Conservation (phyloP, 23 red algal species). For the Cyanidium caldarium region DNA sequence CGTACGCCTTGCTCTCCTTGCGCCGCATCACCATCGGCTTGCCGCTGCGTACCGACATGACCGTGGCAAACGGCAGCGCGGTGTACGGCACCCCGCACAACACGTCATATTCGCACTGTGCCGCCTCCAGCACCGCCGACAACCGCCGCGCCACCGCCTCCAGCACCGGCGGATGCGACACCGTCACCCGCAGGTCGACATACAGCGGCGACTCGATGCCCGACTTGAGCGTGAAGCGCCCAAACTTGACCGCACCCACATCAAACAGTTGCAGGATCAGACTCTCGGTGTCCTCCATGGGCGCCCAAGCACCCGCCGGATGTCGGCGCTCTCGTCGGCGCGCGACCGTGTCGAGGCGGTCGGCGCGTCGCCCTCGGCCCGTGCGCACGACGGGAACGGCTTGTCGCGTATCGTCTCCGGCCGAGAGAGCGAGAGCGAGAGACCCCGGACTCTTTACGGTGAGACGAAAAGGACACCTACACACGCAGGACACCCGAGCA, state of each 20-base stretch:
- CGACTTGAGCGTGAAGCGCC: constrained; percentile 75
- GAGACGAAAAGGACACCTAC: too few species aligned
- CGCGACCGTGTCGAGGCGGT: too few species aligned
- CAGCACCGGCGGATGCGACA: constrained; percentile 58
- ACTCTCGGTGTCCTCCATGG: neutral
- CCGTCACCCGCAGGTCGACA: constrained; percentile 73
- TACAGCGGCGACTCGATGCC: constrained; percentile 86
- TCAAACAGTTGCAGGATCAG: constrained; percentile 30
- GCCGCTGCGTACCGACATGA: constrained; percentile 21
- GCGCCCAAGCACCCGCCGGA: too few species aligned
- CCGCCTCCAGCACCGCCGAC: neutral
- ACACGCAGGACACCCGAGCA: too few species aligned
- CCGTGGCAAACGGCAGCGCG: constrained; percentile 93
- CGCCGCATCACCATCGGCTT: constrained; percentile 74
- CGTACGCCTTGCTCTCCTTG: constrained; percentile 83
- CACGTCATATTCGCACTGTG: constrained; percentile 19
- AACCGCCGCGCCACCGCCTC: constrained; percentile 17
- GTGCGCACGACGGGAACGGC: too few species aligned
- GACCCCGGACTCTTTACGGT: too few species aligned
- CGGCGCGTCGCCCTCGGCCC: too few species aligned
- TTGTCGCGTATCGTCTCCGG: too few species aligned
- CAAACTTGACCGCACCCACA: constrained; percentile 78
- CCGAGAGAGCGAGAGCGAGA: too few species aligned
- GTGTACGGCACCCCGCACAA: constrained; percentile 97
- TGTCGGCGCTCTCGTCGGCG: too few species aligned